These are phyloP conservation scores for Apiotrichum mycotoxinovorans DNA, from an alignment of 1,284 basidiomycete genomes.

Conservation along the genomic window DNA sequence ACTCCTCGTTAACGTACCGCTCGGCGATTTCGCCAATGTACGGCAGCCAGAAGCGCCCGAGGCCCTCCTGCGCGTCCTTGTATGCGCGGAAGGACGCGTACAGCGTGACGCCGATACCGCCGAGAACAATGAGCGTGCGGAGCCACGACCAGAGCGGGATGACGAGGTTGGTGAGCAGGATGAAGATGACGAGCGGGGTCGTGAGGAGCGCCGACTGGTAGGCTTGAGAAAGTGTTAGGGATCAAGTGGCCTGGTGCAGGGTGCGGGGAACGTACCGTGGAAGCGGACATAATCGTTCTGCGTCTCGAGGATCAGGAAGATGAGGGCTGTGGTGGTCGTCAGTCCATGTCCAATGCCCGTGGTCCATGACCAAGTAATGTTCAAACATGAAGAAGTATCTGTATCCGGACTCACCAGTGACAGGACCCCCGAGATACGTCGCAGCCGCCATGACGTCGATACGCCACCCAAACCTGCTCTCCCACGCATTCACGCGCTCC, in stretches of 20 bases:
- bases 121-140: conserved; percentile 30
- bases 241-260: conserved; percentile 1
- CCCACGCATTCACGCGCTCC: conserved; percentile 62
- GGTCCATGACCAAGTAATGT: too few species aligned
- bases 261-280: conserved; percentile 57
- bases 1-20: conserved; percentile 68
- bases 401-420: conserved; percentile 63
- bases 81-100: conserved; percentile 58
- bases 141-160: conserved; percentile 51
- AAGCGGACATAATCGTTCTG: conserved; percentile 76
- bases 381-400: too few species aligned
- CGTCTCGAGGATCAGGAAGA: conserved; percentile 69
- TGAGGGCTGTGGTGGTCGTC: conserved; percentile 58
- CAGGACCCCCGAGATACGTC: conserved; percentile 67
- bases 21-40: conserved; percentile 67
- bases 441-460: conserved; percentile 67
- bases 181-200: conserved; percentile 62
- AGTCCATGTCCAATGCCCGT: background rate
- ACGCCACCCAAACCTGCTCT: conserved; percentile 65
- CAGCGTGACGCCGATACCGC: conserved; percentile 25
- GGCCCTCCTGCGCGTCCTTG: conserved; percentile 59
- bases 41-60: conserved; percentile 63
- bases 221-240: conserved; percentile 53
- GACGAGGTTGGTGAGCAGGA: conserved; percentile 62
- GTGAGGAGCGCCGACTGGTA: conserved; percentile 74